Conservation (phyloP, 1,284 basidiomycete species). For the Inonotus hispidus region DNA sequence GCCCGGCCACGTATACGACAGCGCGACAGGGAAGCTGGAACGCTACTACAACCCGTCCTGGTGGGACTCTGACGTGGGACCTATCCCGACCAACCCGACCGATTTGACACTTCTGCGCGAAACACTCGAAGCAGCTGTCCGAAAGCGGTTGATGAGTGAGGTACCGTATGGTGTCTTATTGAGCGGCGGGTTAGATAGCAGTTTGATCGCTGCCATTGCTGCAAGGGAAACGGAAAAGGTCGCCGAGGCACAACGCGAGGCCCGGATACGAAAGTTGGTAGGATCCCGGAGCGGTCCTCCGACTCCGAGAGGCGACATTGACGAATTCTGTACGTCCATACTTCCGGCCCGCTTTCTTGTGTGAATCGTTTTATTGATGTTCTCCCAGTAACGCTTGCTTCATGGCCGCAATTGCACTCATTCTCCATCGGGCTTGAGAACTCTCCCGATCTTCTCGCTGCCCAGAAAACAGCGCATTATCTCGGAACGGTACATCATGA, state of each 20-base stretch:
- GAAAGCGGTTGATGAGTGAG: conserved; percentile 97
- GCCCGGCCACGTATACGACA: conserved; percentile 94
- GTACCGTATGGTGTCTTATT: conserved; percentile 98
- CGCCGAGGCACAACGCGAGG: conserved; percentile 71
- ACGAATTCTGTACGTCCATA: conserved; percentile 45
- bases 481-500: conserved; percentile 97
- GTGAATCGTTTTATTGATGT: conserved; percentile 21
- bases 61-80: conserved; percentile 62
- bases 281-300: conserved; percentile 51
- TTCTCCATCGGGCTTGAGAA: conserved; percentile 96
- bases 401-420: conserved; percentile 97
- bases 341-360: not conserved
- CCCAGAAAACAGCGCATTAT: conserved; percentile 90
- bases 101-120: conserved; percentile 75
- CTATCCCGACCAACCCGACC: conserved; percentile 58
- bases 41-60: conserved; percentile 86
- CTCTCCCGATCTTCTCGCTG: conserved; percentile 94
- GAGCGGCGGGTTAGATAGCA: conserved; percentile 94
- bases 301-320: conserved; percentile 42
- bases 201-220: conserved; percentile 95
- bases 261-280: conserved; percentile 54
- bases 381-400: conserved; percentile 58
- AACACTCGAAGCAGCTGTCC: conserved; percentile 87
- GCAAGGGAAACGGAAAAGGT: conserved; percentile 95
- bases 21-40: conserved; percentile 65